Conservation (phyloP, 306 rosid genomes). For the Rosa chinensis region DNA sequence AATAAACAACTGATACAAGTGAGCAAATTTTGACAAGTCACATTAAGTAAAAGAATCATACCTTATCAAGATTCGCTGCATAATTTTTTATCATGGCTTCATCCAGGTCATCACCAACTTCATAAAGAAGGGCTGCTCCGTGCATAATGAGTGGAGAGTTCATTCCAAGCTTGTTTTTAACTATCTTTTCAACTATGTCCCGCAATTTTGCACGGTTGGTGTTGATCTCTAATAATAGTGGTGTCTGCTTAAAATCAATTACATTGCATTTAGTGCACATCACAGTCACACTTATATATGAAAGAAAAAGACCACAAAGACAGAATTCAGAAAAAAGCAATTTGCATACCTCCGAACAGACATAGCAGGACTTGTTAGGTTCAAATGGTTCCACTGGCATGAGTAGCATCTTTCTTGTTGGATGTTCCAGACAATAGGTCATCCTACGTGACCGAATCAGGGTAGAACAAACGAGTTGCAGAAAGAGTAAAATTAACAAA, state of each 20-base stretch:
- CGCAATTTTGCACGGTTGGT: constrained; percentile 71
- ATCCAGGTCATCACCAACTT: constrained; percentile 94
- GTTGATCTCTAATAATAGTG: constrained; percentile 80
- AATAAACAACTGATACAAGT: constrained; percentile 11
- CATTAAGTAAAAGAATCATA: constrained; percentile 25
- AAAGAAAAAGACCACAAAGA: not conserved
- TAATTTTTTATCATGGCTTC: constrained; percentile 69
- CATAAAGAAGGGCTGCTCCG: constrained; percentile 74
- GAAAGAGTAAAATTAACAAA: not conserved
- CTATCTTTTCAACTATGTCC: constrained; percentile 83
- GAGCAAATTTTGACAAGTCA: not conserved
- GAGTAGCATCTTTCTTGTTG: constrained; percentile 78
- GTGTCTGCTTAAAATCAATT: constrained; percentile 57
- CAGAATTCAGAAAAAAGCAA: not conserved
- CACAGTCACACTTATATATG: constrained; percentile 11
- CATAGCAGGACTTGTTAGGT: constrained; percentile 90
- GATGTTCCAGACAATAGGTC: constrained; percentile 96
- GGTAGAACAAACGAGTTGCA: constrained; percentile 12
- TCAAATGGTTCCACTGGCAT: constrained; percentile 99
- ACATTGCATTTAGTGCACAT: constrained; percentile 13
- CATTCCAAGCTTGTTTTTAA: constrained; percentile 92
- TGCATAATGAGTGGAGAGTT: constrained; percentile 80
- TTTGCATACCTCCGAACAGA: constrained; percentile 81
- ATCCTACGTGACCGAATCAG: constrained; percentile 48
- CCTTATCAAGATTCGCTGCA: constrained; percentile 90